A percentile compares a stretch with the other conserved stretches of the same genome.
Conservation (phyloP, 805 yeast species). For the fission yeast (Schizosaccharomyces pombe) region DNA sequence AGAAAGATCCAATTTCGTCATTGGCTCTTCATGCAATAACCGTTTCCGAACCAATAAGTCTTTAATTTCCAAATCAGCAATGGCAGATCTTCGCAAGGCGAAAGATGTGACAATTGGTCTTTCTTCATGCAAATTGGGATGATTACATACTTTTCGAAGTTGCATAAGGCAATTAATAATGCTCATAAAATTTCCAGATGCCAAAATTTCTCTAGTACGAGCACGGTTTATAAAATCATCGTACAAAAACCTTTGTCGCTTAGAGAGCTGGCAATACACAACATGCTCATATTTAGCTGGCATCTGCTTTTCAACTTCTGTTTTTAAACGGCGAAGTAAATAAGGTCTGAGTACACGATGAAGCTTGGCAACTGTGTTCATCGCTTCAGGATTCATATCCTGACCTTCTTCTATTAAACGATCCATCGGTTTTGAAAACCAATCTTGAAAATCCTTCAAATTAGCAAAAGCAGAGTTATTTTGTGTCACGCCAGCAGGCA, state of each 20-base stretch:
- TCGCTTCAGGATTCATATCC: slow-evolving; percentile 50
- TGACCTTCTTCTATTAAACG: slow-evolving; percentile 47
- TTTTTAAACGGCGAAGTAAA: slow-evolving; percentile 68
- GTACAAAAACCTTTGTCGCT: slow-evolving; percentile 72
- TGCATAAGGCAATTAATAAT: slow-evolving; percentile 96
- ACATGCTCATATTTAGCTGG: slow-evolving; percentile 94
- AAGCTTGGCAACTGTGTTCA: slow-evolving; percentile 59
- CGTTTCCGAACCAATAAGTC: slow-evolving; percentile 21
- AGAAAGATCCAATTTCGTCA: slow-evolving; percentile 23
- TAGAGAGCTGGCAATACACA: slow-evolving; percentile 72
- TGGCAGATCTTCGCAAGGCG: slow-evolving; percentile 44
- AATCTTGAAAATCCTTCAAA: slow-evolving; percentile 81
- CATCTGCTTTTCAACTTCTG: slow-evolving; percentile 96
- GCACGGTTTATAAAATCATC: slow-evolving; percentile 97
- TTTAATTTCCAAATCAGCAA: slow-evolving; percentile 23
- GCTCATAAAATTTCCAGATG: slow-evolving; percentile 81
- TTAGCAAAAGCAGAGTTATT: slow-evolving; percentile 91
- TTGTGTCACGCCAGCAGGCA: slow-evolving; percentile 42
- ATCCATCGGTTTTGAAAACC: slow-evolving; percentile 98
- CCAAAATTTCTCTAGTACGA: slow-evolving; percentile 77
- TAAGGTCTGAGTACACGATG: slow-evolving; percentile 91
- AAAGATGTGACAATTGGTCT: slow-evolving; percentile 83
- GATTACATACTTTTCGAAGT: slow-evolving; percentile 84
- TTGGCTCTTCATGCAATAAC: slow-evolving; percentile 14
- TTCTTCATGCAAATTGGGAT: slow-evolving; percentile 88